Evolutionary conservation across 1,284 basidiomycete genomes (phyloP), one percentile per base, ranked within the genome.

Genomic region (Cryptococcus neoformans): DNA sequence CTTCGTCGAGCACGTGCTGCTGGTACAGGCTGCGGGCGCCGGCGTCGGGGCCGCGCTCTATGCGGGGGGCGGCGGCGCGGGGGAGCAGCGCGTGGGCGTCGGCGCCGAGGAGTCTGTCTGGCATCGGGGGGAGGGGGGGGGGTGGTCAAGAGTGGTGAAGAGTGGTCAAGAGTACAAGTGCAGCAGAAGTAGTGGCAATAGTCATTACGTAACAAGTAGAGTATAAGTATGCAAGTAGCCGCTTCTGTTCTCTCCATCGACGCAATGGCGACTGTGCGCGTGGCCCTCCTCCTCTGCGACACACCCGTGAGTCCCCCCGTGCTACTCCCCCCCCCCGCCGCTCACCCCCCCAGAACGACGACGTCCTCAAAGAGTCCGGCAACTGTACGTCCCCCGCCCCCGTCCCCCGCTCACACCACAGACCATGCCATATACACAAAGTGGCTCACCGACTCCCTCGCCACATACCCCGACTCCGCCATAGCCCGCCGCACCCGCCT

Each of bases 1-100:
- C 93, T 80, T 99, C 95, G 53, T 74, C 70, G 3, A 76, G 64
- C 8, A 74, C 74, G 44, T 68, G 66, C 51, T 76, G 74, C 12
- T 66, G 62, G 53, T 74, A 76, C 60, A 76, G 57, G 53, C 67
- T 70, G 45, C 67, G 56, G 55, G 72, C 66, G 40, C 72, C 73
- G 21, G 56, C 45, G 38, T 60, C 58, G 16, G 0, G 74, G 71
- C 7, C 74, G 68, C 39, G 66, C 60, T 6, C 65, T 64, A 44
- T 73, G 63, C 37, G 59, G 55, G 1, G 67, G 62, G 3, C 62
- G 50, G 1, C 63, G 3, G 69, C 59, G 3, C 73, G 66, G 5
- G 68, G 68, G 4, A 65, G 58, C 4, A 75, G 64, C 11, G 59
- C 64, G 53, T 65, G 59, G 42, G 42, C 45, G 37, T 38, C 47